Conservation (phyloP, 2,329 filamentous ascomycete genomes). For the Hymenoscyphus occultus region DNA sequence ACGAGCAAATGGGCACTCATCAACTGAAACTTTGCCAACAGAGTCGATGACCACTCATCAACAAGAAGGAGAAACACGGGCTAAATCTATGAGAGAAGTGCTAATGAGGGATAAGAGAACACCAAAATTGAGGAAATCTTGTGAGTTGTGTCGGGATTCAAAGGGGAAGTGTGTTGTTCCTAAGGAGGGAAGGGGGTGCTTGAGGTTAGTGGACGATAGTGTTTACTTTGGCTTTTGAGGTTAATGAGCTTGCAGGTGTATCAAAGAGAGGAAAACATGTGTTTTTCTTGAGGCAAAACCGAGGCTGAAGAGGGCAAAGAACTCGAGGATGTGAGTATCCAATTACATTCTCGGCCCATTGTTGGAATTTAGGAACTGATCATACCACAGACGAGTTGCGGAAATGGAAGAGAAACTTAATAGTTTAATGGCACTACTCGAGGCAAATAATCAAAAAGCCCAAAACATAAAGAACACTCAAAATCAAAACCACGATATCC, state of each 20-base stretch:
- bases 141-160: conserved; percentile 52
- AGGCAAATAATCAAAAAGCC: conserved; percentile 14
- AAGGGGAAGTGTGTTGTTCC: conserved; percentile 53
- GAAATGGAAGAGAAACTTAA: conserved; percentile 37
- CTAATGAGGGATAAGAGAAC: conserved; percentile 3
- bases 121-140: conserved; percentile 36
- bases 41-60: background rate
- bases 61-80: background rate
- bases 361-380: background rate
- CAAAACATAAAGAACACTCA: background rate
- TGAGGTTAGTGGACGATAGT: conserved; percentile 45
- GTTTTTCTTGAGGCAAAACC: conserved; percentile 50
- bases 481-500: background rate
- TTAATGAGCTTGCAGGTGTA: conserved; percentile 14
- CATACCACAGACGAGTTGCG: conserved; percentile 30
- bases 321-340: conserved; percentile 42
- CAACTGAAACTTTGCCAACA: background rate
- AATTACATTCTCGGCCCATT: background rate
- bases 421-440: conserved; percentile 22
- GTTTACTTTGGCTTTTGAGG: conserved; percentile 43
- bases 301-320: conserved; percentile 47
- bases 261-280: conserved; percentile 21
- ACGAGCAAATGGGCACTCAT: background rate
- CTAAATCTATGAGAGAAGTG: background rate
- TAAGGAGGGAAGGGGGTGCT: conserved; percentile 48